Conservation (phyloP, 176 grass and related monocot genomes). For the Tuctoria greenei region DNA sequence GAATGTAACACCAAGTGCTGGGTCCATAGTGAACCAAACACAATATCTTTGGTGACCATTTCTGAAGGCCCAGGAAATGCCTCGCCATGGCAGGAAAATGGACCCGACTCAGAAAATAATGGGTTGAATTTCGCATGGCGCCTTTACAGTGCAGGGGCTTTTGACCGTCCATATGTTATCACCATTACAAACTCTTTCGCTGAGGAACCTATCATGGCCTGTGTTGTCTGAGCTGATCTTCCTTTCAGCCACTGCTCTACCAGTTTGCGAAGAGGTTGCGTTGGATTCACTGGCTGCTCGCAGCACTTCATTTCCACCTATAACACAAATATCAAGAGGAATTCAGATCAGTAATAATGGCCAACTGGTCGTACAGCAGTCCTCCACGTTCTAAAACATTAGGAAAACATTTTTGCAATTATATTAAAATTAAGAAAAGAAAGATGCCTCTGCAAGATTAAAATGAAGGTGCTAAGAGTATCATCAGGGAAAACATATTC, state of each 20-base stretch:
- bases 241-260: conserved; percentile 59
- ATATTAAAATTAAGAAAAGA: background rate
- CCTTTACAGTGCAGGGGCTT: conserved; percentile 36
- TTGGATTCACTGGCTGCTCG: conserved; percentile 54
- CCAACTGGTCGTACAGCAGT: background rate
- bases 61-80: conserved; percentile 32
- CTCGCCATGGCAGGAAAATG: conserved; percentile 20
- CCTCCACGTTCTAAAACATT: conserved; percentile 9
- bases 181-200: conserved; percentile 70
- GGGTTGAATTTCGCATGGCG: conserved; percentile 3
- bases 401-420: background rate
- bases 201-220: conserved; percentile 49
- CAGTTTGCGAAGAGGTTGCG: conserved; percentile 55
- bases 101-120: background rate
- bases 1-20: conserved; percentile 45
- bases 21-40: conserved; percentile 37
- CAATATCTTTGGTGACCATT: conserved; percentile 23
- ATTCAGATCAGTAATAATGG: background rate
- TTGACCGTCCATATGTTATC: conserved; percentile 59
- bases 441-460: background rate
- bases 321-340: conserved; percentile 32
- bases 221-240: conserved; percentile 38
- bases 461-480: background rate
- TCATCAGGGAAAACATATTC: background rate
- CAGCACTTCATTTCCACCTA: conserved; percentile 81